These are phyloP conservation scores for Cystobasidium pallidum DNA, from an alignment of 1,284 basidiomycete genomes.

Conservation along the genomic window DNA sequence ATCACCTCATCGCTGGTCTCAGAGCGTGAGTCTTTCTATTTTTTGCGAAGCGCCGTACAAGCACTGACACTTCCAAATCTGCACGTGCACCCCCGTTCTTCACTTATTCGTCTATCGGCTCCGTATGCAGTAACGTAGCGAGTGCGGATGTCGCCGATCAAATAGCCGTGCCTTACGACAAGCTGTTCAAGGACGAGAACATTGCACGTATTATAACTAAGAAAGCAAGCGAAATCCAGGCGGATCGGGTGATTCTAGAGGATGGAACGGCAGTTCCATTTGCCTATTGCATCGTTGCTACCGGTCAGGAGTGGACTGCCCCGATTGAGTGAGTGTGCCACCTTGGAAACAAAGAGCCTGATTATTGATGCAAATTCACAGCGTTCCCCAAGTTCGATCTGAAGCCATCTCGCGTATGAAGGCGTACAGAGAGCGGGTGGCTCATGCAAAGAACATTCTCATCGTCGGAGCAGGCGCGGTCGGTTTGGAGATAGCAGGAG, in stretches of 20 bases:
- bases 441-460: conserved; percentile 31
- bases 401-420: conserved; percentile 42
- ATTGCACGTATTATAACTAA: conserved; percentile 29
- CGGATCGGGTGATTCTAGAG: conserved; percentile 32
- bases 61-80: background rate
- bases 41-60: too few relatives aligned
- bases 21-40: conserved; percentile 16
- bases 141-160: conserved; percentile 34
- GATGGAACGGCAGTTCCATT: conserved; percentile 36
- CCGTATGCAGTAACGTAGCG: conserved; percentile 28
- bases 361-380: background rate
- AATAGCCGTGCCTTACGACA: conserved; percentile 28
- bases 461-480: conserved; percentile 43
- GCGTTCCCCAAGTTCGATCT: conserved; percentile 24
- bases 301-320: conserved; percentile 36
- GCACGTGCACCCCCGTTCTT: conserved; percentile 1
- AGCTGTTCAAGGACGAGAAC: conserved; percentile 31
- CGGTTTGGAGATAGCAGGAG: conserved; percentile 43
- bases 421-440: conserved; percentile 33
- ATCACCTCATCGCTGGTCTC: conserved; percentile 39
- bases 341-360: background rate
- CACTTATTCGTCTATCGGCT: background rate
- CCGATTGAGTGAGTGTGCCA: conserved; percentile 26
- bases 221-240: conserved; percentile 21
- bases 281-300: conserved; percentile 38